Evolutionary conservation across 805 yeast genomes (phyloP).

Genomic region (Yarrowia divulgata): DNA sequence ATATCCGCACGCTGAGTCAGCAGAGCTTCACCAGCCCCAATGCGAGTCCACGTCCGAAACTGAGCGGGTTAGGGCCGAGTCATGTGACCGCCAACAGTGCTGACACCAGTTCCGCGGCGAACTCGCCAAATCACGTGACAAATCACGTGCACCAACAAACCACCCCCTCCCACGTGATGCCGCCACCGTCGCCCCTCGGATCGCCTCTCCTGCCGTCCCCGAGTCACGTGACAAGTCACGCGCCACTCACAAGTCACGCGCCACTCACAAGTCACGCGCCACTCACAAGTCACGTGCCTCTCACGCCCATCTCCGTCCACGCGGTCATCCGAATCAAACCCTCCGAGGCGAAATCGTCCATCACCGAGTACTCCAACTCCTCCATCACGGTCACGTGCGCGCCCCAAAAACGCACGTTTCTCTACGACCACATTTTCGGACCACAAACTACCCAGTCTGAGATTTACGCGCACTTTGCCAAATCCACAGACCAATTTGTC

Average conservation of each 20-base stretch:
- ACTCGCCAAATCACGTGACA: neutral
- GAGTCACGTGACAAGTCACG: slow-evolving; percentile 7
- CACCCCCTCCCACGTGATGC: neutral
- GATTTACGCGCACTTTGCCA: slow-evolving; percentile 41
- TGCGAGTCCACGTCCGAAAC: neutral
- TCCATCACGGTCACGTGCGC: slow-evolving; percentile 29
- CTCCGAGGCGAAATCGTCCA: slow-evolving; percentile 1
- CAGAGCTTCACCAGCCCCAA: neutral
- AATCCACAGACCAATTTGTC: slow-evolving; percentile 40
- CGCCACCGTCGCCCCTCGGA: neutral
- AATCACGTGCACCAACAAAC: neutral
- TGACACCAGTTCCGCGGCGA: neutral
- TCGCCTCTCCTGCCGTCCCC: neutral
- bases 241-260: no score
- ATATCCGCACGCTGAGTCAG: slow-evolving; percentile 4
- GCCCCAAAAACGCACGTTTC: slow-evolving; percentile 38
- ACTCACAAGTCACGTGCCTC: neutral
- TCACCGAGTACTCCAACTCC: slow-evolving; percentile 6
- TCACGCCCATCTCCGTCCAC: slow-evolving; percentile 1
- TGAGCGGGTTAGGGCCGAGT: neutral
- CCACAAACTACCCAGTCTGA: slow-evolving; percentile 43
- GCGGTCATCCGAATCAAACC: slow-evolving; percentile 38
- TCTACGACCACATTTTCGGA: slow-evolving; percentile 44
- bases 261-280: neutral
- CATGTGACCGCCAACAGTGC: neutral